Evolutionary conservation across 208 protist genomes (phyloP), one percentile per base, ranked within the genome.

Genomic region (Crithidia expoeki): DNA sequence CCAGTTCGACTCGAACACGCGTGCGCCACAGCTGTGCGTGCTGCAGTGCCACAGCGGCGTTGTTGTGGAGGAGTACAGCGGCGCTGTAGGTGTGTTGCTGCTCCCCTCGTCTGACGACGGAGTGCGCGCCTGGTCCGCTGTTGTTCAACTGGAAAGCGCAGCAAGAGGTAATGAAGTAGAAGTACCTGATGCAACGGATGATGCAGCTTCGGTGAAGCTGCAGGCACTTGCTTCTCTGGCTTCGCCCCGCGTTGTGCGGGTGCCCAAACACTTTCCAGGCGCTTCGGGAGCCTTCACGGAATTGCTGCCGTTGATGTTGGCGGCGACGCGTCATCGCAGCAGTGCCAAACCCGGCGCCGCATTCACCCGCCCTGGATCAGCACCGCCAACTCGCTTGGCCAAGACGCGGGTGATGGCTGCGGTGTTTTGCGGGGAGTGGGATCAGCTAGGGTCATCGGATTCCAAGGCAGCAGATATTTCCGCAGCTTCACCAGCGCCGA

Each of bases 251-350:
- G 49, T 79, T 27, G 52, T 75, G 27, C 66, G 63, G 28, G 77
- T 83, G 30, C 67, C 60, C 14, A 83, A 83, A 51, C 67, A 74
- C 61, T 83, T 79, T 36, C 67, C 71, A 21, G 72, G 66, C 6
- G 66, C 53, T 0, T 79, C 72, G 21, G 77, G 77, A 4, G 58
- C 53, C 30, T 75, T 83, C 2, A 19, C 38, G 14, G 71, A 77
- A 57, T 47, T 83, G 33, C n/a, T 72, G 51, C 71, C 64, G 27
- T 27, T 51, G 42, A 25, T 74, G 7, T 17, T 80, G 27, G 27
- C 58, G 62, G 42, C 46, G 9, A 55, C 60, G 4, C 42, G 16
- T 11, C 42, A 28, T 33, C 40, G 60, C 42, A 21, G 16, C 4
- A 32, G 32, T 30, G 36, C 19, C 40, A 60, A 27, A 19, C 34